phyloP scores from a whole-genome alignment of 176 grass and related monocot genomes.

The Bolboschoenus planiculmis region DNA sequence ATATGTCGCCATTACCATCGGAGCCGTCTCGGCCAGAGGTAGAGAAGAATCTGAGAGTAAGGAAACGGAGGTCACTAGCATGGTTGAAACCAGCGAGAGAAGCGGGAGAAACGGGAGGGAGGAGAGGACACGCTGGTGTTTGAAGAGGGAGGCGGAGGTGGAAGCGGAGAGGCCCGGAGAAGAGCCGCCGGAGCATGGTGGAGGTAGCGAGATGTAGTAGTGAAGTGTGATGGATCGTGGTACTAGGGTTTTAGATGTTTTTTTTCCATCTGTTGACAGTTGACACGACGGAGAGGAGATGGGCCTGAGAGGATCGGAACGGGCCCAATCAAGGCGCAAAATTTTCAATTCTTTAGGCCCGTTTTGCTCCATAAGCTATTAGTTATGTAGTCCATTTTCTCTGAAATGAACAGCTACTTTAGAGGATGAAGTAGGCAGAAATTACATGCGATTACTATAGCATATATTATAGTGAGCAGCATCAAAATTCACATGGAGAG shows the following conservation, averaged over 20 bases:
- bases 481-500: too few relatives aligned
- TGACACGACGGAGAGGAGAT: neutral
- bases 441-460: too few relatives aligned
- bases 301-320: neutral
- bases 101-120: neutral
- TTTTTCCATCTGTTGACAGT: too few relatives aligned
- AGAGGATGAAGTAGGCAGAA: too few relatives aligned
- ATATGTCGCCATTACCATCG: slow-evolving; percentile 32
- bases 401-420: too few relatives aligned
- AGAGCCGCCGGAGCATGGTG: slow-evolving; percentile 57
- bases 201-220: slow-evolving; percentile 8
- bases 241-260: slow-evolving; percentile 56
- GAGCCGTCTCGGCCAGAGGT: slow-evolving; percentile 37
- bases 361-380: neutral
- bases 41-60: slow-evolving; percentile 33
- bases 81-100: slow-evolving; percentile 13
- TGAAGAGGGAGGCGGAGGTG: slow-evolving; percentile 32
- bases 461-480: too few relatives aligned
- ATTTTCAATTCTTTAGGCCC: neutral
- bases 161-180: slow-evolving; percentile 38
- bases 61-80: slow-evolving; percentile 7
- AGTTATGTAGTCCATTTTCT: too few relatives aligned
- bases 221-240: slow-evolving; percentile 25
- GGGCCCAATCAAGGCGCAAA: neutral
- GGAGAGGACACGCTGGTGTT: neutral